Percentiles rank a stretch among this genome's conserved stretches.
phyloP scores from a whole-genome alignment of 1,284 basidiomycete genomes.

The Microbotryum violaceum region DNA sequence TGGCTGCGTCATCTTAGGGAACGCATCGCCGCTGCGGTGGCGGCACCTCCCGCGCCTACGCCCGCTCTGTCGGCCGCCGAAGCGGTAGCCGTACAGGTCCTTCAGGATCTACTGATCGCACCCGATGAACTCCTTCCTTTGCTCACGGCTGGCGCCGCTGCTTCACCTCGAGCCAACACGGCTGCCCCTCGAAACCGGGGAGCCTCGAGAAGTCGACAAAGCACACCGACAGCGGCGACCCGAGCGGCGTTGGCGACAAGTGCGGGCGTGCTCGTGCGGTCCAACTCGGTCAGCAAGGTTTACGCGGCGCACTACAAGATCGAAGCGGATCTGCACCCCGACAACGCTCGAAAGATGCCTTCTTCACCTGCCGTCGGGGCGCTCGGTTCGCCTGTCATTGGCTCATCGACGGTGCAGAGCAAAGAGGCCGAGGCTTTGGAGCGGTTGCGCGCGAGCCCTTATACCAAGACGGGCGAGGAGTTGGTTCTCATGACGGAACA shows the following conservation, averaged over 20 bases:
- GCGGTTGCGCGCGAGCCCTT: conserved; percentile 1
- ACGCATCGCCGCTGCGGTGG: conserved; percentile 52
- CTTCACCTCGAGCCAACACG: conserved; percentile 28
- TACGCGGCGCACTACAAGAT: conserved; percentile 28
- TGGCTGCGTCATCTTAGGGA: conserved; percentile 65
- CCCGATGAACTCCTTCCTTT: conserved; percentile 34
- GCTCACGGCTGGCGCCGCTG: conserved; percentile 22
- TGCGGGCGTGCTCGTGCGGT: conserved; percentile 21
- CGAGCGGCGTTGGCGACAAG: conserved; percentile 7
- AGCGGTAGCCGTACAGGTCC: conserved; percentile 63
- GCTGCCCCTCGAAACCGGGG: conserved; percentile 14
- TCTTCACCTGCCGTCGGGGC: neutral
- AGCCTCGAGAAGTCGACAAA: neutral
- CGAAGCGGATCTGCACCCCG: conserved; percentile 11
- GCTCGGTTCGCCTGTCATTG: neutral
- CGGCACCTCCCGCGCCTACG: conserved; percentile 40
- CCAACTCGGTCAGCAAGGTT: conserved; percentile 35
- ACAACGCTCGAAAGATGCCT: conserved; percentile 1
- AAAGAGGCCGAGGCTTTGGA: conserved; percentile 11
- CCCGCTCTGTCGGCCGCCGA: conserved; percentile 58
- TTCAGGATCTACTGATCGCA: conserved; percentile 69
- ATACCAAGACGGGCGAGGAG: conserved; percentile 38
- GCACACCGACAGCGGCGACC: conserved; percentile 2
- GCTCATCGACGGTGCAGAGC: neutral
- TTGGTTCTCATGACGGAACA: conserved; percentile 41